A percentile compares a stretch with the other conserved stretches of the same genome.
These are phyloP conservation scores for Eutrema heterophyllum DNA, from an alignment of 345 rosid species.

Conservation along the genomic window DNA sequence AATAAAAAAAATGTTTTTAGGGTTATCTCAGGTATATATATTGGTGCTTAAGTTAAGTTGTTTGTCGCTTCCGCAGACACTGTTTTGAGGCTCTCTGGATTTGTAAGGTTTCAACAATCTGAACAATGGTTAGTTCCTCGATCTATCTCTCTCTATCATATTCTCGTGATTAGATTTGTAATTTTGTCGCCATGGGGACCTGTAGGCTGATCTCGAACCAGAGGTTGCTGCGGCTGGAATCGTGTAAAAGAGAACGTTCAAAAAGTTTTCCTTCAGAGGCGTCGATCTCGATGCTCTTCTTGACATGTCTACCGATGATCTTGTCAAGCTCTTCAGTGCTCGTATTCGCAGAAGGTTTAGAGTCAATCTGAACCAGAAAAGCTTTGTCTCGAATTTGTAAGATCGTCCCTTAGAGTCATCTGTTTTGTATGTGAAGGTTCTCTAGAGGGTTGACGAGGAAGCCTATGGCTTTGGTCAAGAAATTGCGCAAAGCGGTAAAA, in stretches of 20 bases:
- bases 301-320: conserved; percentile 41
- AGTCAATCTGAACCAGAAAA: not conserved
- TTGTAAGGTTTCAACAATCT: not conserved
- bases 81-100: not conserved
- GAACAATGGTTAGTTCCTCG: not conserved
- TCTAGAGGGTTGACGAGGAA: conserved; percentile 64
- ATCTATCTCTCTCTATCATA: not conserved
- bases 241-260: conserved; percentile 73
- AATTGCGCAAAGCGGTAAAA: conserved; percentile 59
- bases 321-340: conserved; percentile 56
- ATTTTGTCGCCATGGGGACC: not conserved
- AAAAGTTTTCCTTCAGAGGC: conserved; percentile 69
- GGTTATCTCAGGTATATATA: conserved; percentile 13
- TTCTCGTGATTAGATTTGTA: not conserved
- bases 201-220: conserved; percentile 50
- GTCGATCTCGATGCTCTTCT: conserved; percentile 55
- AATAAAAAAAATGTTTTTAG: not conserved
- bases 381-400: not conserved
- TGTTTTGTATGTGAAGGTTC: too few species aligned
- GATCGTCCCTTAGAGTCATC: too few species aligned
- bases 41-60: conserved; percentile 4
- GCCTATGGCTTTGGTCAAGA: conserved; percentile 66
- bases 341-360: conserved; percentile 69
- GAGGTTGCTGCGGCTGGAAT: conserved; percentile 40
- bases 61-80: conserved; percentile 6